Evolutionary conservation across 2,329 filamentous ascomycete species (phyloP).

Genomic region (Botrytis byssoidea): DNA sequence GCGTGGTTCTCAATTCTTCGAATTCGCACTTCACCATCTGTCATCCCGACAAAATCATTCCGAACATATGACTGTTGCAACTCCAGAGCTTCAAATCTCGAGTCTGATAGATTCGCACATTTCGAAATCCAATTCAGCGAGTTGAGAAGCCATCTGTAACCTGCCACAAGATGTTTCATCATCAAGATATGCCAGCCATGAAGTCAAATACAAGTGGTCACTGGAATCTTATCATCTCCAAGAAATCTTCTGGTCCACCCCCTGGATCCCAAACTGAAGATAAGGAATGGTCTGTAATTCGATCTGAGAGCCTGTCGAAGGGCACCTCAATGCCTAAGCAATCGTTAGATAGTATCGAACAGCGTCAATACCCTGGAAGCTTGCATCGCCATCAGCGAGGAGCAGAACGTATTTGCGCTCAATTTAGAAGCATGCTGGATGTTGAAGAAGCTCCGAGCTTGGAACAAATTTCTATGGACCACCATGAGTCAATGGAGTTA

Average conservation of each 20-base stretch:
- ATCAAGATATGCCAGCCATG: not conserved
- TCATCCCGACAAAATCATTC: not conserved
- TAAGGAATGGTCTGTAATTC: constrained; percentile 1
- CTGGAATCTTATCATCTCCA: constrained; percentile 8
- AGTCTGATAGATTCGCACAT: constrained; percentile 4
- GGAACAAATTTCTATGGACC: constrained; percentile 27
- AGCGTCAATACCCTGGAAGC: constrained; percentile 30
- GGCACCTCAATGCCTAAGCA: constrained; percentile 19
- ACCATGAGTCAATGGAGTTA: constrained; percentile 35
- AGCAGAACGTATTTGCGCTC: constrained; percentile 33
- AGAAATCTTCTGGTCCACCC: not conserved
- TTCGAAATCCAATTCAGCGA: not conserved
- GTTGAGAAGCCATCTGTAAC: not conserved
- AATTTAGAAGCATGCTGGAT: constrained; percentile 55
- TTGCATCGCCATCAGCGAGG: constrained; percentile 31
- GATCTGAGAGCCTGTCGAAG: constrained; percentile 16
- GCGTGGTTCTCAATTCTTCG: not conserved
- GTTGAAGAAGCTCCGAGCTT: constrained; percentile 48
- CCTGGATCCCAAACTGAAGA: not conserved
- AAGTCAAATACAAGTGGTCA: constrained; percentile 4
- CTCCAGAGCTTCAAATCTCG: not conserved
- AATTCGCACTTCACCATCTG: not conserved
- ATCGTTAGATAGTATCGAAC: constrained; percentile 16
- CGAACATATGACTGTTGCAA: not conserved
- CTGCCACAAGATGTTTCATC: constrained; percentile 1